A percentile compares a stretch with the other conserved stretches of the same genome.
Evolutionary conservation across 371 early-diverging fungal species (phyloP).

Genomic region (Aphelidium insulamus): DNA sequence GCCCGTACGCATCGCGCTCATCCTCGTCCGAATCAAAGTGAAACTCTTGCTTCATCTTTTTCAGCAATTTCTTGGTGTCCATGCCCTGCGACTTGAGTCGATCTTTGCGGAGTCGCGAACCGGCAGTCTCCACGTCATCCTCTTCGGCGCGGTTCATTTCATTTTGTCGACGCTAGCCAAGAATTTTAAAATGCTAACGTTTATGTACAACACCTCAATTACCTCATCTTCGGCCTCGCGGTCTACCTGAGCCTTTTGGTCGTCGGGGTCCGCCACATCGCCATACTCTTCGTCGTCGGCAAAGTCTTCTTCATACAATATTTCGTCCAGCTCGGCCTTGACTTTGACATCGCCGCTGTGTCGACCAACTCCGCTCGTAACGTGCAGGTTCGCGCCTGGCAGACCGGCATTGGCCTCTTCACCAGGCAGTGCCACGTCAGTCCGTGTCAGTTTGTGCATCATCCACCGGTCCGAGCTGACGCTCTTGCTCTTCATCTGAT

Average conservation of each 20-base stretch:
- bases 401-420: conserved; percentile 1
- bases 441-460: conserved; percentile 30
- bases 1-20: conserved; percentile 1
- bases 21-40: neutral
- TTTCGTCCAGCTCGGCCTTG: conserved; percentile 34
- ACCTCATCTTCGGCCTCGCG: conserved; percentile 10
- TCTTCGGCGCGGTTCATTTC: no score
- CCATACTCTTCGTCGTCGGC: conserved; percentile 52
- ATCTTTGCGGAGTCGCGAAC: no score
- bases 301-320: conserved; percentile 44
- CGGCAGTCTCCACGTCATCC: no score
- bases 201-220: no score
- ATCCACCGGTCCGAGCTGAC: conserved; percentile 40
- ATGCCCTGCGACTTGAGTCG: neutral
- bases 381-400: neutral
- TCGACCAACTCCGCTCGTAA: conserved; percentile 1
- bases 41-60: conserved; percentile 2
- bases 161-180: no score
- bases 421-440: neutral
- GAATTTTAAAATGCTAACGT: no score
- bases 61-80: neutral
- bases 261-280: conserved; percentile 16
- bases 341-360: neutral
- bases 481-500: conserved; percentile 38
- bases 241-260: conserved; percentile 6